Percentiles rank a stretch among this genome's conserved stretches.
phyloP scores from a whole-genome alignment of 257 asterid genomes.

The Solanum lignicaule region DNA sequence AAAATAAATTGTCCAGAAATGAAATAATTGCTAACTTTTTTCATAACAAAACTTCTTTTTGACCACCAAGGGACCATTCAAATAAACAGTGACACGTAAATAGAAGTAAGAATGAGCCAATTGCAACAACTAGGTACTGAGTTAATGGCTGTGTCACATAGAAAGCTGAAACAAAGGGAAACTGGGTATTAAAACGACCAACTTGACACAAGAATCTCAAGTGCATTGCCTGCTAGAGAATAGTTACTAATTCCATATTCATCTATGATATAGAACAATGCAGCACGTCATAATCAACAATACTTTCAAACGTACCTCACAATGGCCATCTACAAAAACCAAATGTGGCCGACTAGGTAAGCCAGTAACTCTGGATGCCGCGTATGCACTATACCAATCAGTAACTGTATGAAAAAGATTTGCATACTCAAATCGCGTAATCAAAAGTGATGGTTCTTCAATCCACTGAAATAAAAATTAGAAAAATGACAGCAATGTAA shows the following conservation, averaged over 20 bases:
- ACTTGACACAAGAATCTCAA: neutral
- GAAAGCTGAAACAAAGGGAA: neutral
- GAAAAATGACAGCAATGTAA: slow-evolving; percentile 5
- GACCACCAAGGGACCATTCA: neutral
- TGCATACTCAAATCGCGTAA: slow-evolving; percentile 92
- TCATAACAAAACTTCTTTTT: neutral
- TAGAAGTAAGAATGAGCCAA: neutral
- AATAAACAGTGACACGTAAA: neutral
- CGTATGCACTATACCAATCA: slow-evolving; percentile 96
- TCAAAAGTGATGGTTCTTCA: slow-evolving; percentile 80
- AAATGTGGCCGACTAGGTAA: slow-evolving; percentile 83
- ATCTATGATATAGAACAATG: neutral
- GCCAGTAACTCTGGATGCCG: slow-evolving; percentile 84
- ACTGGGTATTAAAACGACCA: neutral
- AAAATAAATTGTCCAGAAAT: neutral
- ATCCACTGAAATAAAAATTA: slow-evolving; percentile 60
- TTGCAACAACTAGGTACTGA: neutral
- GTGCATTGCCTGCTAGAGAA: neutral
- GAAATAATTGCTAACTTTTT: neutral
- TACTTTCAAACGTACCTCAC: slow-evolving; percentile 49
- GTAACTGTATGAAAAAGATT: slow-evolving; percentile 92
- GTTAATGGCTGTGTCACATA: neutral
- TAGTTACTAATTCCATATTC: neutral
- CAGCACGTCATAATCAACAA: neutral
- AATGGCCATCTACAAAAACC: slow-evolving; percentile 91